A percentile compares a stretch with the other conserved stretches of the same genome.
These are phyloP conservation scores for Remersonia thermophila DNA, from an alignment of 2,329 filamentous ascomycete genomes.

Conservation along the genomic window DNA sequence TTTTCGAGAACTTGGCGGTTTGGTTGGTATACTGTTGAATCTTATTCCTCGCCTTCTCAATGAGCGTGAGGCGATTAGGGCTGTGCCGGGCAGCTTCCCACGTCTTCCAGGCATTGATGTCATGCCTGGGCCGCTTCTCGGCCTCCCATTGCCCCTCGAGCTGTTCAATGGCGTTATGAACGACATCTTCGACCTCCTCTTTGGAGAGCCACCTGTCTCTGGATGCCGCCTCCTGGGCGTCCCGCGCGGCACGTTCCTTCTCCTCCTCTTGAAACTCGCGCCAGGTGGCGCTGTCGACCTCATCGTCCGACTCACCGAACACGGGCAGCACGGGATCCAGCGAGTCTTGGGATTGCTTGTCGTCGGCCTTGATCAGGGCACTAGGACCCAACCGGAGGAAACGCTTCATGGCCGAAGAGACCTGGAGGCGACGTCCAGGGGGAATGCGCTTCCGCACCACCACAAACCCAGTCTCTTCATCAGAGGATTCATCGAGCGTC, in stretches of 20 bases:
- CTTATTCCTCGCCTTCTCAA: too few relatives aligned
- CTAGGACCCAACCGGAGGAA: constrained; percentile 22
- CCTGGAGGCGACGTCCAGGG: constrained; percentile 32
- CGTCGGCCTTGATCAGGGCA: background rate
- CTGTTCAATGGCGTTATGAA: constrained; percentile 41
- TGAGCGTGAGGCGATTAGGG: constrained; percentile 22
- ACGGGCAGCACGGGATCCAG: constrained; percentile 6
- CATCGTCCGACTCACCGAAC: constrained; percentile 13
- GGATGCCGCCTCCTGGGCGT: constrained; percentile 1
- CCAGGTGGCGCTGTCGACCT: constrained; percentile 24
- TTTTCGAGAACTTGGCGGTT: constrained; percentile 27
- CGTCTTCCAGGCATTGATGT: constrained; percentile 43
- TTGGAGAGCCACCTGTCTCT: constrained; percentile 22
- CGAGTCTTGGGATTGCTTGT: background rate
- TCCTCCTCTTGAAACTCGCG: constrained; percentile 49
- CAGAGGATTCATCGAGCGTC: background rate
- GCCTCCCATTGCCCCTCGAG: constrained; percentile 44
- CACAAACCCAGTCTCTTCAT: constrained; percentile 17
- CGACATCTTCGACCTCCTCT: constrained; percentile 36
- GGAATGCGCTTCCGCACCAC: constrained; percentile 22
- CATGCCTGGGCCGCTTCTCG: constrained; percentile 42
- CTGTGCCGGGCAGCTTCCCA: constrained; percentile 47
- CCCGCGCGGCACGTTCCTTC: constrained; percentile 21
- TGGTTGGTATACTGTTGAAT: too few relatives aligned
- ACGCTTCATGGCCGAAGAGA: constrained; percentile 28